These are phyloP conservation scores for Sarocladium brachiariae DNA, from an alignment of 2,329 filamentous ascomycete genomes.

Conservation along the genomic window DNA sequence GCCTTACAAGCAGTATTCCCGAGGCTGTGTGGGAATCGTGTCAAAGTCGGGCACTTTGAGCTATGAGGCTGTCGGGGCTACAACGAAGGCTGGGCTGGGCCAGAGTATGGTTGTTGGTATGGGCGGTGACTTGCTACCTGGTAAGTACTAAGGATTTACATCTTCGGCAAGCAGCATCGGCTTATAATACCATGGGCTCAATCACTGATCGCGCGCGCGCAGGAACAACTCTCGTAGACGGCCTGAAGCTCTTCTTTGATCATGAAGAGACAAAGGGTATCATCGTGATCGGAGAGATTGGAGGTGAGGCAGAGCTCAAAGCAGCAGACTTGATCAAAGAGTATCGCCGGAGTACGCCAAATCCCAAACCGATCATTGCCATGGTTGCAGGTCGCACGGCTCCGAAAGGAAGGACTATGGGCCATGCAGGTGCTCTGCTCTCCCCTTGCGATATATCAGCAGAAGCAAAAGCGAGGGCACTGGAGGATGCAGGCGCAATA, in stretches of 20 bases:
- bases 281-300: constrained; percentile 65
- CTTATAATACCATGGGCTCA: too few relatives aligned
- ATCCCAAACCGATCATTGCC: constrained; percentile 59
- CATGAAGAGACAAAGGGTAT: constrained; percentile 65
- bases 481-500: constrained; percentile 27
- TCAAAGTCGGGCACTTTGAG: constrained; percentile 75
- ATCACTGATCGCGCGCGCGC: too few relatives aligned
- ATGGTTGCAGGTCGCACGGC: constrained; percentile 62
- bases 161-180: too few relatives aligned
- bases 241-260: constrained; percentile 57
- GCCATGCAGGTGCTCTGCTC: constrained; percentile 67
- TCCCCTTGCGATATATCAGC: constrained; percentile 27
- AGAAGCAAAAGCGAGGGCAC: constrained; percentile 24
- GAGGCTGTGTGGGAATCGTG: constrained; percentile 65
- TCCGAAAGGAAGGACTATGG: constrained; percentile 57
- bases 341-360: constrained; percentile 46
- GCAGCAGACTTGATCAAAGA: constrained; percentile 65
- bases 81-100: constrained; percentile 65
- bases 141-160: too few relatives aligned
- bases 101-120: constrained; percentile 73
- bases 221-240: constrained; percentile 63
- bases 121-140: constrained; percentile 68
- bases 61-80: constrained; percentile 71
- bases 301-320: constrained; percentile 60
- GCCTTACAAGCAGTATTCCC: constrained; percentile 33